A percentile compares a stretch with the other conserved stretches of the same genome.
These are phyloP conservation scores for Neurospora sp. DNA, from an alignment of 2,329 filamentous ascomycete genomes.

Conservation along the genomic window DNA sequence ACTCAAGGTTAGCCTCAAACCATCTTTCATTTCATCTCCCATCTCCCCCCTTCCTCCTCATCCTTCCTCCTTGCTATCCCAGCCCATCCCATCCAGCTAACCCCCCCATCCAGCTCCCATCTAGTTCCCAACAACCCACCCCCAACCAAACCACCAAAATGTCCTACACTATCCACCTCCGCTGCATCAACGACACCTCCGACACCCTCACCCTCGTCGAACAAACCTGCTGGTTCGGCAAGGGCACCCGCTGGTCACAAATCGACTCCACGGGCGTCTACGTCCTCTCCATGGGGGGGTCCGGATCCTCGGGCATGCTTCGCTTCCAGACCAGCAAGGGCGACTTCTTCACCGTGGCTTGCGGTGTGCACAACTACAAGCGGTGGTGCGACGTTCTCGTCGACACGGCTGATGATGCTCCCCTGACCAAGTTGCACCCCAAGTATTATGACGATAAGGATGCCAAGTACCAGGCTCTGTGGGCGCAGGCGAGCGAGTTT, in stretches of 20 bases:
- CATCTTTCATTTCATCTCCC: background rate
- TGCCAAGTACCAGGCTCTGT: slow-evolving; percentile 2
- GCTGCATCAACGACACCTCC: slow-evolving; percentile 5
- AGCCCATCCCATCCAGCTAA: background rate
- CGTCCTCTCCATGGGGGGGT: background rate
- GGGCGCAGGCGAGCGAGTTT: slow-evolving; percentile 1
- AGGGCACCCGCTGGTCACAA: background rate
- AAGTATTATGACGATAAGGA: slow-evolving; percentile 3
- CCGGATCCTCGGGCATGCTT: background rate
- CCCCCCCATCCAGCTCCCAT: background rate
- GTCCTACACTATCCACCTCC: slow-evolving; percentile 5
- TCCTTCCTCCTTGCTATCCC: background rate
- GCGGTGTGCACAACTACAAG: slow-evolving; percentile 8
- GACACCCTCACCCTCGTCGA: slow-evolving; percentile 1
- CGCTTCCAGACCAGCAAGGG: background rate
- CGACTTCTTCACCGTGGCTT: slow-evolving; percentile 1
- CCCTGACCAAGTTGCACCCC: background rate
- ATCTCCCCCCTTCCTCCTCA: background rate
- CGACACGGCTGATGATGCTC: background rate
- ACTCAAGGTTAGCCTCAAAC: background rate
- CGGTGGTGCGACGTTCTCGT: slow-evolving; percentile 5
- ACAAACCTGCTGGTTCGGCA: slow-evolving; percentile 3
- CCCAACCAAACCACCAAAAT: background rate
- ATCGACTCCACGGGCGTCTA: background rate
- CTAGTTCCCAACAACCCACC: background rate